Evolutionary conservation across 2,329 filamentous ascomycete genomes (phyloP).

Genomic region (Ambrosiella beaveri): DNA sequence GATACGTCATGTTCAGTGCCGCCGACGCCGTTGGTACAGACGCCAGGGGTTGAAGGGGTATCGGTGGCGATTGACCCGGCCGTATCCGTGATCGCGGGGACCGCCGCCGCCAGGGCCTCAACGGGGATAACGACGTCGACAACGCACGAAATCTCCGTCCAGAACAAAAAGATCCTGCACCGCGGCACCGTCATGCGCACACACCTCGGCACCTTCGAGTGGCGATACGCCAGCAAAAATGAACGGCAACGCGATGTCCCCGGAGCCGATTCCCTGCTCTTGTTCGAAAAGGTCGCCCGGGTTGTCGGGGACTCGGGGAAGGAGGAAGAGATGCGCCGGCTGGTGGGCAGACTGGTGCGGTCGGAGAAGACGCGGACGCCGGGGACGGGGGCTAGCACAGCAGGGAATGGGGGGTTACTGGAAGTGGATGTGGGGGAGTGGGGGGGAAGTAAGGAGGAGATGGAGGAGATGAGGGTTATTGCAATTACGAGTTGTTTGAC

Average conservation of each 20-base stretch:
- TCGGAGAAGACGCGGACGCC: constrained; percentile 23
- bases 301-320: constrained; percentile 19
- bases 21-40: not conserved
- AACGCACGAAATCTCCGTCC: constrained; percentile 17
- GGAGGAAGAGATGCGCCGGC: constrained; percentile 16
- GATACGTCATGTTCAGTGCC: not conserved
- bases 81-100: constrained; percentile 2
- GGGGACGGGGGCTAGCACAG: constrained; percentile 22
- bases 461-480: constrained; percentile 20
- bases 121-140: constrained; percentile 11
- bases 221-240: constrained; percentile 33
- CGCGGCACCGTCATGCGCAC: constrained; percentile 30
- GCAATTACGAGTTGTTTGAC: constrained; percentile 38
- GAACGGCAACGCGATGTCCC: constrained; percentile 28
- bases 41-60: constrained; percentile 12
- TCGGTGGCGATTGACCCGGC: constrained; percentile 10
- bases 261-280: constrained; percentile 24
- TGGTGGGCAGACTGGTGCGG: constrained; percentile 28
- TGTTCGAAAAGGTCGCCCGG: constrained; percentile 31
- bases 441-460: constrained; percentile 20
- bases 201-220: constrained; percentile 33
- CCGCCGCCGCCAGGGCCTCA: not conserved
- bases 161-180: constrained; percentile 5
- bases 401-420: constrained; percentile 34
- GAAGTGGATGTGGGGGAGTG: constrained; percentile 26